Percentiles rank a stretch among this genome's conserved stretches.
Evolutionary conservation across 192 early-diverging fungal genomes (phyloP).

Genomic region (Helicostylum pulchrum): DNA sequence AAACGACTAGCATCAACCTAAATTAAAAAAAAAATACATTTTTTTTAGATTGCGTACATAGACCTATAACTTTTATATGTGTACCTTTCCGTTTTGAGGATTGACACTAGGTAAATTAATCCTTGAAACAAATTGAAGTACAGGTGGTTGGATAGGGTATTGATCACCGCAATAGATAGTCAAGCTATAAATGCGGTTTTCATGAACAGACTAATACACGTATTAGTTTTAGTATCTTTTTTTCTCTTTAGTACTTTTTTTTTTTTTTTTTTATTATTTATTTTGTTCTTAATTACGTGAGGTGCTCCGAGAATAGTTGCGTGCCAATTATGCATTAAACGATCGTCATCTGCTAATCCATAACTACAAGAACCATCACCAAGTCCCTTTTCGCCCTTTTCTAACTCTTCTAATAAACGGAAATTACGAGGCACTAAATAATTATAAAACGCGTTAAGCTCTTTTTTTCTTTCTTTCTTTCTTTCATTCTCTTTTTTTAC

Average conservation of each 20-base stretch:
- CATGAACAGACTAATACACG: constrained; percentile 77
- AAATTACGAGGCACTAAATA: constrained; percentile 67
- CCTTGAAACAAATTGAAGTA: constrained; percentile 73
- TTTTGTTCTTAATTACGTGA: too few relatives aligned
- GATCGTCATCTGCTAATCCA: constrained; percentile 82
- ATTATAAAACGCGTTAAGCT: neutral
- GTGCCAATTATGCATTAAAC: constrained; percentile 80
- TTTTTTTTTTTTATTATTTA: too few relatives aligned
- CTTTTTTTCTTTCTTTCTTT: neutral
- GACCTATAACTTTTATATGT: neutral
- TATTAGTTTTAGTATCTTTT: neutral
- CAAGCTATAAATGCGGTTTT: constrained; percentile 94
- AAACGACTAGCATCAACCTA: constrained; percentile 69
- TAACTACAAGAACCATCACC: constrained; percentile 94
- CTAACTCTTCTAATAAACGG: constrained; percentile 92
- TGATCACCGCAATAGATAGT: constrained; percentile 77
- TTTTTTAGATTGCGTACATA: neutral
- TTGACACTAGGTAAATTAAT: constrained; percentile 89
- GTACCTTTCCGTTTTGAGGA: constrained; percentile 72
- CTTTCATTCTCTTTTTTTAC: neutral
- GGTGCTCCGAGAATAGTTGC: constrained; percentile 90
- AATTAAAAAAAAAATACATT: neutral
- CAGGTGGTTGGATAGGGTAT: constrained; percentile 84
- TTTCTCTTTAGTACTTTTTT: too few relatives aligned
- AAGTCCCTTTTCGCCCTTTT: constrained; percentile 94